Evolutionary conservation across 345 rosid genomes (phyloP).

Genomic region (Toxicodendron radicans): DNA sequence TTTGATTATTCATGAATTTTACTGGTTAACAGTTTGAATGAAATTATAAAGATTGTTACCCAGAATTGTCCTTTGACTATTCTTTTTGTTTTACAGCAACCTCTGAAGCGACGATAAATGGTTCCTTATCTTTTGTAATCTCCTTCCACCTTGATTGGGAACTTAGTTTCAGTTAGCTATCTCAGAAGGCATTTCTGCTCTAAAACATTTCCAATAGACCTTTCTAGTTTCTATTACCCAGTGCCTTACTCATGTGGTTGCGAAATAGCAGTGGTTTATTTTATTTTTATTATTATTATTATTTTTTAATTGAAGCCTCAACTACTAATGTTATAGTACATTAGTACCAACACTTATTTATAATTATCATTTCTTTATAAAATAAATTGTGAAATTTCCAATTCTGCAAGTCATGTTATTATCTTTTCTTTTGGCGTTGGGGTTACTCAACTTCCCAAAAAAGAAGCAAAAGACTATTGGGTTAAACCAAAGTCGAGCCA

Average conservation of each 20-base stretch:
- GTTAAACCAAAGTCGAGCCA: not conserved
- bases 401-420: not conserved
- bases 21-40: not conserved
- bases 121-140: not conserved
- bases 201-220: constrained; percentile 10
- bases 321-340: not conserved
- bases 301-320: constrained; percentile 17
- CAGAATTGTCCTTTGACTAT: not conserved
- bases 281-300: no score
- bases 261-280: no score
- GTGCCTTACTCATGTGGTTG: constrained; percentile 17
- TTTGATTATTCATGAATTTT: not conserved
- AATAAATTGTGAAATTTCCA: constrained; percentile 4
- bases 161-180: constrained; percentile 20
- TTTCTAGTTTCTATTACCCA: not conserved
- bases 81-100: constrained; percentile 34
- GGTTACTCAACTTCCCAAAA: not conserved
- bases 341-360: not conserved
- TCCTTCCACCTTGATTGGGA: constrained; percentile 6
- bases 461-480: not conserved
- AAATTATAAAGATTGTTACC: not conserved
- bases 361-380: not conserved
- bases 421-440: not conserved
- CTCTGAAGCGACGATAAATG: constrained; percentile 39
- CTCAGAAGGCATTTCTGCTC: constrained; percentile 27